Conservation (phyloP, 805 yeast species). For the Pachysolen tannophilus region DNA sequence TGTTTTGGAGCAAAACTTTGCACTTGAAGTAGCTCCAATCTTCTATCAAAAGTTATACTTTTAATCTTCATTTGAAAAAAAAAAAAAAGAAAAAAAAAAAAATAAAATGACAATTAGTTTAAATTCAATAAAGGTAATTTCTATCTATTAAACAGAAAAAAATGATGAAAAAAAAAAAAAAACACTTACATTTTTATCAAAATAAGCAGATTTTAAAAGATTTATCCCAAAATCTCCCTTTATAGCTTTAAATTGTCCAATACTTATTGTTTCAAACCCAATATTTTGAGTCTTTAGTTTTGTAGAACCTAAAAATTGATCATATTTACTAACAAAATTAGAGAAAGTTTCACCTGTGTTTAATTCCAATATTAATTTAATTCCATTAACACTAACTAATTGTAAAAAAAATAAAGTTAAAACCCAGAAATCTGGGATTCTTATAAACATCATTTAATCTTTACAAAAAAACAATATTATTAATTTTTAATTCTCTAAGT, state of each 20-base stretch:
- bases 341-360: background rate
- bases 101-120: no score
- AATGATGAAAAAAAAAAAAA: background rate
- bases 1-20: conserved; percentile 37
- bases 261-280: background rate
- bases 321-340: background rate
- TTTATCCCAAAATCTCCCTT: conserved; percentile 27
- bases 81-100: background rate
- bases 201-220: conserved; percentile 21
- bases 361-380: background rate
- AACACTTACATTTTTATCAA: conserved; percentile 17
- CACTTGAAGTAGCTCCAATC: conserved; percentile 26
- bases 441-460: no score
- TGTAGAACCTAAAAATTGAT: background rate
- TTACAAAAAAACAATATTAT: no score
- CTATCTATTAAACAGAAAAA: no score
- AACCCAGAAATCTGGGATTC: no score
- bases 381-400: background rate
- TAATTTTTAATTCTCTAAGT: no score
- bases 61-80: conserved; percentile 15
- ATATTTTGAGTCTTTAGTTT: background rate
- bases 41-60: conserved; percentile 28
- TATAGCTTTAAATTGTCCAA: conserved; percentile 26
- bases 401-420: no score
- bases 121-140: no score